Evolutionary conservation across 164 flowering plant species (phyloP).

Genomic region (Saururus chinensis): DNA sequence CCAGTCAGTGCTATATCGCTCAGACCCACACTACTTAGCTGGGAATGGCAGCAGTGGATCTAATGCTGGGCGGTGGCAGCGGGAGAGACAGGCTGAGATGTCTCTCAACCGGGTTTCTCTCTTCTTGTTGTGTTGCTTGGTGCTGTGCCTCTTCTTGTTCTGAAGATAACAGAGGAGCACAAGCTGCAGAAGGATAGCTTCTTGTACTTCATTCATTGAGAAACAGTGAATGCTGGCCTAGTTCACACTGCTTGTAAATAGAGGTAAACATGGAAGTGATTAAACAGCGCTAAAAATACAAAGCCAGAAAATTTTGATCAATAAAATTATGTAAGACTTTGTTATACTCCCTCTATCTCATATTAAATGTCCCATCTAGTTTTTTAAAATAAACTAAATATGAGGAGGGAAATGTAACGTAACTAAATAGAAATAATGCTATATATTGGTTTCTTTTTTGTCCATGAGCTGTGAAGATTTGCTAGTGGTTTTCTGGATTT

Average conservation of each 20-base stretch:
- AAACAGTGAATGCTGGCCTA: not conserved
- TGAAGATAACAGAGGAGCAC: slow-evolving; percentile 11
- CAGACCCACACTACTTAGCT: slow-evolving; percentile 19
- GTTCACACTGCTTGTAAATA: not conserved
- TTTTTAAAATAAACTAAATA: too few relatives aligned
- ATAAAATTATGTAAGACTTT: not conserved
- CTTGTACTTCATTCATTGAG: not conserved
- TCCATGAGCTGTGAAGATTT: too few relatives aligned
- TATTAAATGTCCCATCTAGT: too few relatives aligned
- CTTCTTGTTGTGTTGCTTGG: slow-evolving; percentile 40
- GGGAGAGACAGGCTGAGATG: slow-evolving; percentile 32
- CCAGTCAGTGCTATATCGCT: slow-evolving; percentile 18
- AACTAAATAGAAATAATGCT: too few relatives aligned
- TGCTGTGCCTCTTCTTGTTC: slow-evolving; percentile 41
- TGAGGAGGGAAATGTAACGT: too few relatives aligned
- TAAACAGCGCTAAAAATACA: not conserved
- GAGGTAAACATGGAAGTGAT: not conserved
- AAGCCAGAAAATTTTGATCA: not conserved
- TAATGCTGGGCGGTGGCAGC: slow-evolving; percentile 21
- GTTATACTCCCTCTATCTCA: too few relatives aligned
- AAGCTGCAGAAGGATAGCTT: not conserved
- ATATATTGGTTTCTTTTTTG: too few relatives aligned
- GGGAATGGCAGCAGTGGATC: slow-evolving; percentile 3
- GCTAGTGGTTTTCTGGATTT: too few relatives aligned
- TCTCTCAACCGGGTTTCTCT: slow-evolving; percentile 34